A percentile compares a stretch with the other conserved stretches of the same genome.
phyloP scores from a whole-genome alignment of 2,329 filamentous ascomycete species.

The Paracamarosporium sp. region DNA sequence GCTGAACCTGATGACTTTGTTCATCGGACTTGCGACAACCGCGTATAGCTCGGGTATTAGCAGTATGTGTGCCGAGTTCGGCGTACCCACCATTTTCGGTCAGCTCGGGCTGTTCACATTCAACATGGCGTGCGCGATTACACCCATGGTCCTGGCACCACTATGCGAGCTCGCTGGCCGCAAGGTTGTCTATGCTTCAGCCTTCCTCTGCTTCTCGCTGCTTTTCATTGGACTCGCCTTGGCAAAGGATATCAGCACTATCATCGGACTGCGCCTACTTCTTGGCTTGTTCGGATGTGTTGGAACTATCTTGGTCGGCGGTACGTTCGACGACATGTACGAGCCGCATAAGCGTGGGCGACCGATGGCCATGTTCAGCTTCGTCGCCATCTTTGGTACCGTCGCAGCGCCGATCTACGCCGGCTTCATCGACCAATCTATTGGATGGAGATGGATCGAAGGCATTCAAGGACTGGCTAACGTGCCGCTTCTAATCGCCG shows the following conservation, averaged over 20 bases:
- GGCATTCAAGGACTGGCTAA: slow-evolving; percentile 61
- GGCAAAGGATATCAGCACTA: slow-evolving; percentile 28
- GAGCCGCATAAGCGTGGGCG: slow-evolving; percentile 32
- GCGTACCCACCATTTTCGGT: slow-evolving; percentile 27
- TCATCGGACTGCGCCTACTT: slow-evolving; percentile 34
- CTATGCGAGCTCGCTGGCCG: slow-evolving; percentile 35
- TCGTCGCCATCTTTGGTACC: slow-evolving; percentile 50
- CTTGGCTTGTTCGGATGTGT: slow-evolving; percentile 36
- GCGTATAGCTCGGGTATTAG: slow-evolving; percentile 35
- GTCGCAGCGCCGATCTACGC: slow-evolving; percentile 62
- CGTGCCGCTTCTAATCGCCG: slow-evolving; percentile 55
- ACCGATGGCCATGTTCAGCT: slow-evolving; percentile 37
- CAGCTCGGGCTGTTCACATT: slow-evolving; percentile 35
- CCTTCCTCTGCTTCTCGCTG: slow-evolving; percentile 34
- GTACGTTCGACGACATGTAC: slow-evolving; percentile 38
- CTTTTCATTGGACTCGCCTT: slow-evolving; percentile 35
- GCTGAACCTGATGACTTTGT: slow-evolving; percentile 35
- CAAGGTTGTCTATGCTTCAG: slow-evolving; percentile 31
- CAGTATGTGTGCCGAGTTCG: slow-evolving; percentile 35
- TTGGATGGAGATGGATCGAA: slow-evolving; percentile 63
- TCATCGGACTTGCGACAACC: slow-evolving; percentile 34
- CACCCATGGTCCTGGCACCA: slow-evolving; percentile 33
- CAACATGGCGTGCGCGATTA: slow-evolving; percentile 34
- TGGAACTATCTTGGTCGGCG: slow-evolving; percentile 35
- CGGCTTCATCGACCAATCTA: slow-evolving; percentile 60